A percentile compares a stretch with the other conserved stretches of the same genome.
Evolutionary conservation across 768 basidiomycete genomes (phyloP).

Genomic region (Daedaleopsis nitida): DNA sequence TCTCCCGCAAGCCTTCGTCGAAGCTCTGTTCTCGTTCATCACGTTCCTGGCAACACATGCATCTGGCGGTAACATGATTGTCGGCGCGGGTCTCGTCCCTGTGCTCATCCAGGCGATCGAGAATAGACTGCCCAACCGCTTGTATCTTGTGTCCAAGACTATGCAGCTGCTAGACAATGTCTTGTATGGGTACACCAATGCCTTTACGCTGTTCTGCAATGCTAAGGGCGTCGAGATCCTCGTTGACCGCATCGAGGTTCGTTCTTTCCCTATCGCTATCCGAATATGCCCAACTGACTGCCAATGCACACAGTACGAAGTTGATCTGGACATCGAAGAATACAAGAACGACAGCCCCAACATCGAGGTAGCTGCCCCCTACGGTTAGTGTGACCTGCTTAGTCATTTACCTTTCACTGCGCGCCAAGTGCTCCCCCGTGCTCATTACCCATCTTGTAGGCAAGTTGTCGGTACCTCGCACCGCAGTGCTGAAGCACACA

Average conservation of each 20-base stretch:
- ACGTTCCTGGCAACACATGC: slow-evolving; percentile 85
- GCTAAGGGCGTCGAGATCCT: slow-evolving; percentile 83
- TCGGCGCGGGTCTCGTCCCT: slow-evolving; percentile 90
- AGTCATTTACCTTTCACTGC: not conserved
- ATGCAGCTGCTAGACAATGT: slow-evolving; percentile 93
- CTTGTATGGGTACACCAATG: slow-evolving; percentile 85
- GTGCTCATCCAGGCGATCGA: slow-evolving; percentile 88
- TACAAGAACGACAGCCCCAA: slow-evolving; percentile 46
- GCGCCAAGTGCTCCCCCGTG: not conserved
- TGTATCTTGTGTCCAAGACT: slow-evolving; percentile 82
- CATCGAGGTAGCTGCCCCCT: slow-evolving; percentile 51
- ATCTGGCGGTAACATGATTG: slow-evolving; percentile 89
- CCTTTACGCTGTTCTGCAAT: slow-evolving; percentile 84
- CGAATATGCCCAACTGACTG: slow-evolving; percentile 18
- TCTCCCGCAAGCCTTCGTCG: slow-evolving; percentile 74
- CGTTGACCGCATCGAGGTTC: slow-evolving; percentile 85
- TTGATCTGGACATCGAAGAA: slow-evolving; percentile 47
- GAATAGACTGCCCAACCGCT: slow-evolving; percentile 66
- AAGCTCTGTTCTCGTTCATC: slow-evolving; percentile 84
- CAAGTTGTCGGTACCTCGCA: slow-evolving; percentile 71
- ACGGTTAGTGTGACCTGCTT: slow-evolving; percentile 40
- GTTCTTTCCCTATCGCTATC: slow-evolving; percentile 23
- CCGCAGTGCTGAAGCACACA: slow-evolving; percentile 85
- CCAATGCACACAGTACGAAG: slow-evolving; percentile 30
- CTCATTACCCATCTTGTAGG: slow-evolving; percentile 40